phyloP scores from a whole-genome alignment of 257 asterid genomes.

The Dorcoceras hygrometricum region DNA sequence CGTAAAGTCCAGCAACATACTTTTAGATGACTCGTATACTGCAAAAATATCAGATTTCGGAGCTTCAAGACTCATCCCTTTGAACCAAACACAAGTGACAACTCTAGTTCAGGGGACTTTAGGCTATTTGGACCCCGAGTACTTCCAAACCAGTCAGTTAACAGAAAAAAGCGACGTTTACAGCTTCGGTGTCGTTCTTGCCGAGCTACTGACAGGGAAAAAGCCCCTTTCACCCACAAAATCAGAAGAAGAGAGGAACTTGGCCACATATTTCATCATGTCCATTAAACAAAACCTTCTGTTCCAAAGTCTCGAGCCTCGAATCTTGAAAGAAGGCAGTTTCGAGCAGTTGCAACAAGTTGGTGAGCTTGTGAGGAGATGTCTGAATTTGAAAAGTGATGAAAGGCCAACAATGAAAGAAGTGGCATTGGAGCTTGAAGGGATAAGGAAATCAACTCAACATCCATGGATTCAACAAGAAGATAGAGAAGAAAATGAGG shows the following conservation, averaged over 20 bases:
- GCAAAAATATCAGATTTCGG: background rate
- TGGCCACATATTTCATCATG: slow-evolving; percentile 24
- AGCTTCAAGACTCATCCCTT: background rate
- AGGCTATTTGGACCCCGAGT: background rate
- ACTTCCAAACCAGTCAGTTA: background rate
- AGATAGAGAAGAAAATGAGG: background rate
- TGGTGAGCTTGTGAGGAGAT: slow-evolving; percentile 28
- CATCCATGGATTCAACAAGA: slow-evolving; percentile 7
- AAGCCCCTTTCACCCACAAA: background rate
- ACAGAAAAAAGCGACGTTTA: background rate
- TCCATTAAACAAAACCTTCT: slow-evolving; percentile 5
- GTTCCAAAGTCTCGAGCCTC: slow-evolving; percentile 24
- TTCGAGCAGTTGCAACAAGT: slow-evolving; percentile 15
- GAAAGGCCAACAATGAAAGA: slow-evolving; percentile 30
- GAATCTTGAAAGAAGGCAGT: slow-evolving; percentile 29
- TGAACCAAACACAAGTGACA: background rate
- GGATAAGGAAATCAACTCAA: slow-evolving; percentile 12
- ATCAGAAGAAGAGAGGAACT: slow-evolving; percentile 10
- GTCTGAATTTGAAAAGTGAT: slow-evolving; percentile 24
- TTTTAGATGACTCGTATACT: background rate
- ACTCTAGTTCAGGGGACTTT: background rate
- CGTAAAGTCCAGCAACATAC: background rate
- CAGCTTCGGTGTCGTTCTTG: background rate
- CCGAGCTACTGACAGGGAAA: background rate
- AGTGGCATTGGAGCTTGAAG: slow-evolving; percentile 30